Conservation (phyloP, 345 rosid genomes). For the Corchorus capsularis region DNA sequence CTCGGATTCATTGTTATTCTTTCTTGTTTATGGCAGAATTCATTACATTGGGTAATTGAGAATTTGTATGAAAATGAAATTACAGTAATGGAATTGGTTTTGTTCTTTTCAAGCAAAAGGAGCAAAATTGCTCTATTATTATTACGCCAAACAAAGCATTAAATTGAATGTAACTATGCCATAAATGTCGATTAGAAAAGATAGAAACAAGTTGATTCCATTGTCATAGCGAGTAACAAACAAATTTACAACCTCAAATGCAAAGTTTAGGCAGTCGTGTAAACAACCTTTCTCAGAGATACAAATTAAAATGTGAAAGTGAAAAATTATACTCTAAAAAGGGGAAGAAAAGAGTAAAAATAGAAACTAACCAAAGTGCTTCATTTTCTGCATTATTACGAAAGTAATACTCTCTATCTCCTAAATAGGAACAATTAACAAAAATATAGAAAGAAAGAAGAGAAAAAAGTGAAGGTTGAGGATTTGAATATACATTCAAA, state of each 20-base stretch:
- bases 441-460: slow-evolving; percentile 7
- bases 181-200: neutral
- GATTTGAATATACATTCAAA: slow-evolving; percentile 45
- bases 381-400: slow-evolving; percentile 22
- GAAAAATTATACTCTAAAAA: neutral
- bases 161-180: too few species aligned
- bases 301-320: neutral
- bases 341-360: neutral
- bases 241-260: slow-evolving; percentile 21
- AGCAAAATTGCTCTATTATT: too few species aligned
- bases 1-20: neutral
- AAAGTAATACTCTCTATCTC: slow-evolving; percentile 21
- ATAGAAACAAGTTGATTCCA: neutral
- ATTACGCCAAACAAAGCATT: too few species aligned
- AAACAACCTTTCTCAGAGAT: slow-evolving; percentile 10
- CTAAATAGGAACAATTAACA: slow-evolving; percentile 23
- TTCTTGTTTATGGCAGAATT: neutral
- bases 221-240: neutral
- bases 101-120: too few species aligned
- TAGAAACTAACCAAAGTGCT: slow-evolving; percentile 6
- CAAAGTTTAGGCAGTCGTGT: neutral
- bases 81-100: too few species aligned
- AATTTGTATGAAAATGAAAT: neutral
- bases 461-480: neutral
- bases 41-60: neutral